Percentiles rank a stretch among this genome's conserved stretches.
These are phyloP conservation scores for Phytophthora sp. DNA, from an alignment of 352 stramenopile species.

Conservation along the genomic window DNA sequence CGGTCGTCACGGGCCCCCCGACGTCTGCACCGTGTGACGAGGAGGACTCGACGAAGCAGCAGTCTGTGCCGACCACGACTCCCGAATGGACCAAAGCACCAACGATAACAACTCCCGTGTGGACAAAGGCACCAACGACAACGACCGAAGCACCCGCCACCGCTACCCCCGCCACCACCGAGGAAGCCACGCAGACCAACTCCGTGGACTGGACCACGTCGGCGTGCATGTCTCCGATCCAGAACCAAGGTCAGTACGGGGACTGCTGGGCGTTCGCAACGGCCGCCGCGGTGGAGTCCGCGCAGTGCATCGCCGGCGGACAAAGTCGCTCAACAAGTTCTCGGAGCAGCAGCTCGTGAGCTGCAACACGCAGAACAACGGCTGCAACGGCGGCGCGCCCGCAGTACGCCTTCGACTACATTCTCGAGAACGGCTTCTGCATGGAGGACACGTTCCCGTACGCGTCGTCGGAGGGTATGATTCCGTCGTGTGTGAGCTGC, in stretches of 20 bases:
- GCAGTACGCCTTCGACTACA: conserved; percentile 90
- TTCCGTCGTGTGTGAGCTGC: conserved; percentile 27
- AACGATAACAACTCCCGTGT: neutral
- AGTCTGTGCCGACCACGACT: neutral
- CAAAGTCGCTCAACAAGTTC: conserved; percentile 68
- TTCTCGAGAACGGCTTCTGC: conserved; percentile 79
- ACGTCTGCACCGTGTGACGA: neutral
- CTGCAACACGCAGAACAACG: conserved; percentile 84
- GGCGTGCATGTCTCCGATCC: conserved; percentile 52
- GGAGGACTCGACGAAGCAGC: neutral
- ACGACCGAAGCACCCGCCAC: neutral
- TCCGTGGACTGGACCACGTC: conserved; percentile 35
- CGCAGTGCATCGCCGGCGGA: conserved; percentile 71
- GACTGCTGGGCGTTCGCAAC: conserved; percentile 97
- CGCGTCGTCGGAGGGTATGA: conserved; percentile 27
- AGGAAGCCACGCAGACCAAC: conserved; percentile 3
- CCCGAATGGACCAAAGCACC: too few species aligned
- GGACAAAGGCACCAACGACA: neutral
- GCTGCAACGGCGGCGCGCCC: conserved; percentile 88
- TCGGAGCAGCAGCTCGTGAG: conserved; percentile 92
- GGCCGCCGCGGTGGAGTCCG: conserved; percentile 88
- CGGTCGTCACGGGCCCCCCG: neutral
- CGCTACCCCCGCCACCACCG: neutral
- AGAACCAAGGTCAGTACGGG: conserved; percentile 95
- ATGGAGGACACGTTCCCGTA: conserved; percentile 66